Conservation (phyloP, 2,329 filamentous ascomycete species). For the Penicillium palitans region DNA sequence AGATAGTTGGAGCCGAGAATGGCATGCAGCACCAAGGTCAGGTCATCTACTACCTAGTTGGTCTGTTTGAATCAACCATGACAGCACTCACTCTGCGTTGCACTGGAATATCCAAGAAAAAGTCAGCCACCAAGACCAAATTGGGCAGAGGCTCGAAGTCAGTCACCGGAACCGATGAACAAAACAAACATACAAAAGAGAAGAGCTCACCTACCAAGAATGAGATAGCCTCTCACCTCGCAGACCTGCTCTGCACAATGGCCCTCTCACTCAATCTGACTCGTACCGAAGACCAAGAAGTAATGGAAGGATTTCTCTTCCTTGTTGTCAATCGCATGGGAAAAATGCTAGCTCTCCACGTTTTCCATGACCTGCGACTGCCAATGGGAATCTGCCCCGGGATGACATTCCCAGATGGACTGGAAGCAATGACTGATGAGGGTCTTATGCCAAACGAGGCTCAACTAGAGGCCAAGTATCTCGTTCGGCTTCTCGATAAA, state of each 20-base stretch:
- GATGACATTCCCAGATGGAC: constrained; percentile 35
- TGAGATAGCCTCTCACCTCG: constrained; percentile 23
- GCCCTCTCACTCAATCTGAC: constrained; percentile 30
- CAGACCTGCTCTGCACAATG: constrained; percentile 34
- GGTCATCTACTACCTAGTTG: constrained; percentile 37
- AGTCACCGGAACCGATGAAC: not conserved
- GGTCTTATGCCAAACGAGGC: constrained; percentile 28
- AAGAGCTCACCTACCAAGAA: constrained; percentile 9
- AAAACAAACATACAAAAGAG: constrained; percentile 1
- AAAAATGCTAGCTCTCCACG: constrained; percentile 40
- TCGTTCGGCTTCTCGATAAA: constrained; percentile 40
- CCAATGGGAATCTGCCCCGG: constrained; percentile 28
- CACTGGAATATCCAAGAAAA: constrained; percentile 13
- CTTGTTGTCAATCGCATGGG: constrained; percentile 43
- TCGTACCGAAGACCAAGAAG: constrained; percentile 29
- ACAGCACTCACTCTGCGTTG: constrained; percentile 30
- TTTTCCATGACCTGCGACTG: constrained; percentile 39
- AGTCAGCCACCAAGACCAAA: constrained; percentile 8
- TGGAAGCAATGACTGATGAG: constrained; percentile 28
- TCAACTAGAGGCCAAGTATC: constrained; percentile 37
- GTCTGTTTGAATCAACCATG: constrained; percentile 35
- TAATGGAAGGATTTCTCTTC: constrained; percentile 47
- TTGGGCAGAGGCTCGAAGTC: not conserved
- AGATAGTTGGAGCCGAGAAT: constrained; percentile 21
- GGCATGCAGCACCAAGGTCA: constrained; percentile 19